A percentile compares a stretch with the other conserved stretches of the same genome.
These are phyloP conservation scores for Tuber aestivum DNA, from an alignment of 495 filamentous ascomycete genomes.

Conservation along the genomic window DNA sequence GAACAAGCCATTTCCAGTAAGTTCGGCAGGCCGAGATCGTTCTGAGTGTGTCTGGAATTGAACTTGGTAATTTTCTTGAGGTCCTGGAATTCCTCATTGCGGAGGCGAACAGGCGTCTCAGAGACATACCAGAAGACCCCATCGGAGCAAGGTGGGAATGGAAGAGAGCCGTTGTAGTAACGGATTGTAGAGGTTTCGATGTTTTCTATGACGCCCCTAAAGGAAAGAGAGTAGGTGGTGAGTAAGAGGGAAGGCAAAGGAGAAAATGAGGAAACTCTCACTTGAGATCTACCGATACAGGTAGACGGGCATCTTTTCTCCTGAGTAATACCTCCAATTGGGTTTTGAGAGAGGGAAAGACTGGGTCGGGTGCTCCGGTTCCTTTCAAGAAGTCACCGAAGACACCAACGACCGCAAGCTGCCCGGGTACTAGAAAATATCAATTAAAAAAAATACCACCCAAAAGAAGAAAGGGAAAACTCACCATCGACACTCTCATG, in stretches of 20 bases:
- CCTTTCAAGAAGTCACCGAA: conserved; percentile 51
- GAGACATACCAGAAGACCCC: conserved; percentile 56
- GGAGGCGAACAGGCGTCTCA: conserved; percentile 50
- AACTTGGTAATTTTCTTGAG: conserved; percentile 58
- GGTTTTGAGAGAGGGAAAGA: neutral
- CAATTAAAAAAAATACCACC: no score
- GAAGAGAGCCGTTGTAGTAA: conserved; percentile 58
- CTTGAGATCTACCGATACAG: neutral
- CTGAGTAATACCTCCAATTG: neutral
- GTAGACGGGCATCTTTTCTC: neutral
- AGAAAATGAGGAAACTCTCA: neutral
- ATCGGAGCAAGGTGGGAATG: conserved; percentile 63
- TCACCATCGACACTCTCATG: conserved; percentile 45
- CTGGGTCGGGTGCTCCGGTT: neutral
- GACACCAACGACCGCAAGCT: conserved; percentile 55
- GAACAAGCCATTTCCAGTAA: neutral
- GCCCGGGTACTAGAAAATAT: neutral
- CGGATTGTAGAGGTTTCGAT: conserved; percentile 13
- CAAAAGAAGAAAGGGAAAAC: conserved; percentile 3
- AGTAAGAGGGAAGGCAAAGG: neutral
- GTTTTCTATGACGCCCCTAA: conserved; percentile 16
- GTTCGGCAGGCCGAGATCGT: conserved; percentile 8
- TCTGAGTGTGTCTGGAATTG: conserved; percentile 59
- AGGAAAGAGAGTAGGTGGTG: neutral
- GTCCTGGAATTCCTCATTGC: conserved; percentile 49